phyloP scores from a whole-genome alignment of 768 basidiomycete genomes.

The Hypsizygus marmoreus region DNA sequence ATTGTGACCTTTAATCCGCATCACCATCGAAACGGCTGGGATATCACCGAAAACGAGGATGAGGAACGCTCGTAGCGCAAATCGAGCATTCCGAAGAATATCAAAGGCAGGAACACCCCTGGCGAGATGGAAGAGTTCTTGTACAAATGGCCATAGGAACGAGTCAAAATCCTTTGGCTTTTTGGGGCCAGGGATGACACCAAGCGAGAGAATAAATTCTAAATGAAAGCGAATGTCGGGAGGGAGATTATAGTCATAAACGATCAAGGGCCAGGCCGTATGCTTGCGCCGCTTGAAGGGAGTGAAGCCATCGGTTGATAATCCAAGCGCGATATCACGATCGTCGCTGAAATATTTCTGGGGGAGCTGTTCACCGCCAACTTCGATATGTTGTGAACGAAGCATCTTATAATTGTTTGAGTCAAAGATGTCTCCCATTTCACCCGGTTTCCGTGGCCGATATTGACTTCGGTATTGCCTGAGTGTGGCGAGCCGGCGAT shows the following conservation, averaged over 20 bases:
- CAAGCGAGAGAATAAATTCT: conserved; percentile 32
- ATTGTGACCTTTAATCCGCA: conserved; percentile 41
- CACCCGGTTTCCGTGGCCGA: neutral
- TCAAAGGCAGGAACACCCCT: conserved; percentile 36
- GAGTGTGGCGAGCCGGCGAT: neutral
- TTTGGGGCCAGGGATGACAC: conserved; percentile 42
- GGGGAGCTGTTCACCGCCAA: conserved; percentile 23
- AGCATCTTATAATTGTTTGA: conserved; percentile 27
- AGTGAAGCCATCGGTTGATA: conserved; percentile 40
- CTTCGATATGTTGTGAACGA: conserved; percentile 16
- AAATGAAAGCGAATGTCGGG: conserved; percentile 32
- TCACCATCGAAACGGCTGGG: conserved; percentile 22
- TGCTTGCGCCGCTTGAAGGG: conserved; percentile 30
- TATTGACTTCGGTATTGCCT: conserved; percentile 29
- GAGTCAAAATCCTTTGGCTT: conserved; percentile 39
- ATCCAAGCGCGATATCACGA: conserved; percentile 39
- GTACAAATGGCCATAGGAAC: conserved; percentile 36
- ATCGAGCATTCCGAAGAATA: conserved; percentile 11
- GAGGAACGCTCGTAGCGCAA: conserved; percentile 19
- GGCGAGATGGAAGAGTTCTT: conserved; percentile 33
- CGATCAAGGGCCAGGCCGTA: conserved; percentile 40
- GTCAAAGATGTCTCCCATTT: conserved; percentile 36
- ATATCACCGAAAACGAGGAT: conserved; percentile 25
- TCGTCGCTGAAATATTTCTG: conserved; percentile 35
- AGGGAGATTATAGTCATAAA: conserved; percentile 32